Evolutionary conservation across 139 green algal species (phyloP).

Genomic region (Pleodorina starrii): DNA sequence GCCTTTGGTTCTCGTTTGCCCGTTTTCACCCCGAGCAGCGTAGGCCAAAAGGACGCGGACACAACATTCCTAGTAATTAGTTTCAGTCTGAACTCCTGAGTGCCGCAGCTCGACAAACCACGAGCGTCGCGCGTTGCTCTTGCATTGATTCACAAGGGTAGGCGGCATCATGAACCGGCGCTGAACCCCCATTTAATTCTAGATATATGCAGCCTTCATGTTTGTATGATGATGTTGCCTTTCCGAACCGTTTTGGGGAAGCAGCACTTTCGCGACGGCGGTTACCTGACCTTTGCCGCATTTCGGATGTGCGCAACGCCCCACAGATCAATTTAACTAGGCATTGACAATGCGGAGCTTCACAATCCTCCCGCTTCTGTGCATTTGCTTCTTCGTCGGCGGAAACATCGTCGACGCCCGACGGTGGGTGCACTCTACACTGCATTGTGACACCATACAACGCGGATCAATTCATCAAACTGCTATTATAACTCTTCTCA

Average conservation of each 20-base stretch:
- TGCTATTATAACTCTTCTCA: background rate
- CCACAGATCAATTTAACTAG: background rate
- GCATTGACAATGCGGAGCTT: slow-evolving; percentile 8
- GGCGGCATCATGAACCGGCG: background rate
- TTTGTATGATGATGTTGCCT: background rate
- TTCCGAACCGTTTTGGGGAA: background rate
- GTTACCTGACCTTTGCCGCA: background rate
- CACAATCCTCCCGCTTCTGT: slow-evolving; percentile 10
- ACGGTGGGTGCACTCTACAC: background rate
- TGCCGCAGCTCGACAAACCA: slow-evolving; percentile 2
- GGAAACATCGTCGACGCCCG: background rate
- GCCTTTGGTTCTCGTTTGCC: background rate
- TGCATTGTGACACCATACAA: background rate
- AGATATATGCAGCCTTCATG: background rate
- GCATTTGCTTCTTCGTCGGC: background rate
- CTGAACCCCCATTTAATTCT: background rate
- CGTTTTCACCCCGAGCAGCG: background rate
- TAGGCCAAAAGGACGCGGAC: background rate
- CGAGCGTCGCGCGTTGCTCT: background rate
- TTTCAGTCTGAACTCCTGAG: background rate
- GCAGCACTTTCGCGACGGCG: background rate
- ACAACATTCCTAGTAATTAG: no score
- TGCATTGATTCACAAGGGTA: background rate
- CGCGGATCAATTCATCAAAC: background rate
- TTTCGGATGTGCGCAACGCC: background rate